Evolutionary conservation across 176 grass and related monocot genomes (phyloP), one percentile per base, ranked within the genome.

Genomic region (Puya raimondii): DNA sequence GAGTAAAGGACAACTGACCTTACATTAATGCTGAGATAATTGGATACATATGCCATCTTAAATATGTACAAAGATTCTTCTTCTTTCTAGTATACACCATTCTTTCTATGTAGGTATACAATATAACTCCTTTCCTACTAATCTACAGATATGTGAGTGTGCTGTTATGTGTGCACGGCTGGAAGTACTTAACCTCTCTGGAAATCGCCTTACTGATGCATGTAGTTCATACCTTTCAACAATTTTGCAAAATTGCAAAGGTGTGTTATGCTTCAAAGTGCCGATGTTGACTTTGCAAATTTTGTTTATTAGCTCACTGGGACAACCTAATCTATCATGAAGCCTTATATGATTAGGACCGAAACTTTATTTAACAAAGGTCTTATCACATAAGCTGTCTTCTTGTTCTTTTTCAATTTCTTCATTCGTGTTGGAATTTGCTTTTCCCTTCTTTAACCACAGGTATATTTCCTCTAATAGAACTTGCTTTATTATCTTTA

Each of bases 221-320:
- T 97, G 93, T 50, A 92, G 93, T 81, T 97, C 93, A 77, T 97
- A 97, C 61, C 77, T 97, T 71, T 89, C 81, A 67, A 90, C 93
- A 49, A 90, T 97, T 61, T 64, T 97, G 70, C 70, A 87, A 33
- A 92, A 90, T 48, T 97, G 89, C 81, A 92, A 90, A 92, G 93
- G 93, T 96, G 80, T n/a, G 9, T 61, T 50, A 63, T 56, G 17
- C 25, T 56, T 11, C 50, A 2, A 4, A 47, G 22, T 23, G 26
- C 50, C 53, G 6, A 57, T 29, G 25, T n/a, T 73, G 47, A 0
- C 0, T 71, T n/a, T 71, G 7, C 54, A 53, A 29, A 59, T 59
- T 59, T 21, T 59, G 54, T 59, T 17, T 5, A 21, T 59, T 59
- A 21, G 7, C 15, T 59, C 54, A 17, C 20, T 59, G 54, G 16